Percentiles rank a stretch among this genome's conserved stretches.
These are phyloP conservation scores for Trichoderma atrobrunneum DNA, from an alignment of 2,329 filamentous ascomycete genomes.

Conservation along the genomic window DNA sequence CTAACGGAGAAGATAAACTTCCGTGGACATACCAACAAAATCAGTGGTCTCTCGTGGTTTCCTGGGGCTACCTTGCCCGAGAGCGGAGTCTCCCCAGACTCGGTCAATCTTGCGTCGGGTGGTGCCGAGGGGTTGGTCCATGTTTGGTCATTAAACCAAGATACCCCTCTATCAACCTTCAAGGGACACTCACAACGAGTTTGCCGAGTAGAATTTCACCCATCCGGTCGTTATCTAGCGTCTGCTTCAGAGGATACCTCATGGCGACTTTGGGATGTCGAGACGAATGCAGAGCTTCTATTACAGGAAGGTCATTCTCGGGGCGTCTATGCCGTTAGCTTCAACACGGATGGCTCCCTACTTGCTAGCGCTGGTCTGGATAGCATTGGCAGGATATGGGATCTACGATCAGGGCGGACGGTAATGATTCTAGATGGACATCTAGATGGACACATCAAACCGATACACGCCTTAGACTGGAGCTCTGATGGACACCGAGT, in stretches of 20 bases:
- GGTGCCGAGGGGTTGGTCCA: conserved; percentile 85
- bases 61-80: conserved; percentile 74
- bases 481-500: conserved; percentile 86
- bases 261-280: conserved; percentile 94
- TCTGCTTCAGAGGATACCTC: conserved; percentile 95
- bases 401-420: conserved; percentile 84
- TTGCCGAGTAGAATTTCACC: conserved; percentile 91
- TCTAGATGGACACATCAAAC: conserved; percentile 76
- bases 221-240: conserved; percentile 82
- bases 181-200: conserved; percentile 83
- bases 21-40: conserved; percentile 81
- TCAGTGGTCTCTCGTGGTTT: conserved; percentile 88
- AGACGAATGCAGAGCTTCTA: conserved; percentile 77
- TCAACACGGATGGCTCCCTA: conserved; percentile 87
- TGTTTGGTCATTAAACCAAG: conserved; percentile 84
- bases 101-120: conserved; percentile 84
- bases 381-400: conserved; percentile 94
- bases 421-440: conserved; percentile 94
- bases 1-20: conserved; percentile 73
- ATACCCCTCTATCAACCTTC: conserved; percentile 79
- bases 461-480: conserved; percentile 94
- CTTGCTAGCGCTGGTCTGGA: conserved; percentile 90
- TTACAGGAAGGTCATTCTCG: conserved; percentile 93
- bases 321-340: conserved; percentile 85
- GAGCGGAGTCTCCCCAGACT: conserved; percentile 66